Evolutionary conservation across 1,139 yeast genomes (phyloP), one percentile per base, ranked within the genome.

Genomic region (Diutina scorzettiae): DNA sequence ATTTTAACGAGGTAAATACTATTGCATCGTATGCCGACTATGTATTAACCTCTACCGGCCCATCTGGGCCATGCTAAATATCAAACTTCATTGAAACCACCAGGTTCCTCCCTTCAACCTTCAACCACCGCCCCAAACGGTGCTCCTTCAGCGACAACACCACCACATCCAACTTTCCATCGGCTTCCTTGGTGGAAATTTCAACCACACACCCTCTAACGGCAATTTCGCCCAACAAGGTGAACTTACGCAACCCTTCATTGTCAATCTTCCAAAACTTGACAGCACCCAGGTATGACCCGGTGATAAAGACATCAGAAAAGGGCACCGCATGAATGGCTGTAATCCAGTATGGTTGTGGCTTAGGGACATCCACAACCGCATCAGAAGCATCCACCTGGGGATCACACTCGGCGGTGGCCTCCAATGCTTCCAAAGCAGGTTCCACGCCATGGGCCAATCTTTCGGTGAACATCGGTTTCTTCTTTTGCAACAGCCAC

Each of bases 401-500:
- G 0, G 58, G 58, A 40, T 68, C 59, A 0, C 63, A 48, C 57
- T 86, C 95, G 6, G 93, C 96, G 44, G 94, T 78, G 7, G 85
- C 84, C 46, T 66, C 57, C 2, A 59, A 50, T 1, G 78, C 59
- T 1, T 61, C 51, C 36, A 74, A 55, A 32, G 60, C 60, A 16
- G 83, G 81, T 47, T 77, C 75, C 21, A 77, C 56, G 1, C 96
- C 98, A 60, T 91, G 98, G 3, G 91, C 82, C 41, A 69, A 60
- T 54, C 93, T 73, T 47, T 73, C 62, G 2, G 78, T 76, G 57
- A 62, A 78, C 31, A 84, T 60, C 7, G 98, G 94, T 62, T 87
- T 89, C 71, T 91, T 91, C 63, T 86, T 86, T 24, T 85, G 80
- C 46, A 83, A 64, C 5, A 95, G 79, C 98, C 98, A 91, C 48